Evolutionary conservation across 345 rosid species (phyloP), one percentile per base, ranked within the genome.

Genomic region (Erucastrum elatum): DNA sequence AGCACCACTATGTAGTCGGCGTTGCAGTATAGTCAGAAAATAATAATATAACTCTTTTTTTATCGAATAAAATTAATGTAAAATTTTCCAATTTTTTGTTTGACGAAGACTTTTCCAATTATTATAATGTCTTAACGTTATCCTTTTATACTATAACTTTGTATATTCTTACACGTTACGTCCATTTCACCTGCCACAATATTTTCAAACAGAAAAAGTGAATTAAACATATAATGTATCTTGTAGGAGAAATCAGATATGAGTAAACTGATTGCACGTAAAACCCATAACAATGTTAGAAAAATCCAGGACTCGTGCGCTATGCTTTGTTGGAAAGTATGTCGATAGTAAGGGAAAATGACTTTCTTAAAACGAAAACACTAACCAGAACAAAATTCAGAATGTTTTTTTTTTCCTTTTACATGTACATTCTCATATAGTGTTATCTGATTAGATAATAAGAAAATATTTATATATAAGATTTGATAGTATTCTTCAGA

Each of bases 191-290:
- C 78, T 79, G 77, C 69, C 82, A 79, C 67, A 15, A 46, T 64
- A 34, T 37, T 65, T 35, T 6, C 53, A 49, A 10, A n/a, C 56
- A 51, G 21, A 51, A 51, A 73, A 79, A 67, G 59, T 79, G 70
- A 62, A 67, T 60, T 66, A 68, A 31, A 55, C 63, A 66, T 44
- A 58, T 26, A 13, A 66, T 72, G 53, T 68, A 66, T 56, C 13
- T 41, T 10, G 34, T 61, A 79, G 56, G 56, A 5, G 56, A 51
- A n/a, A 25, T 67, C 70, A 79, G 82, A 73, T 79, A 71, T 79
- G 75, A 79, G 82, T 68, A 74, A 79, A 74, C 70, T 79, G 49
- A 74, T 68, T 68, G 70, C 75, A 79, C 82, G 82, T 74, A 74
- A 35, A 79, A 51, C 59, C 59, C 60, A 79, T 62, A 79, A 62